Conservation (phyloP, 2,329 filamentous ascomycete genomes). For the Penicillium expansum region DNA sequence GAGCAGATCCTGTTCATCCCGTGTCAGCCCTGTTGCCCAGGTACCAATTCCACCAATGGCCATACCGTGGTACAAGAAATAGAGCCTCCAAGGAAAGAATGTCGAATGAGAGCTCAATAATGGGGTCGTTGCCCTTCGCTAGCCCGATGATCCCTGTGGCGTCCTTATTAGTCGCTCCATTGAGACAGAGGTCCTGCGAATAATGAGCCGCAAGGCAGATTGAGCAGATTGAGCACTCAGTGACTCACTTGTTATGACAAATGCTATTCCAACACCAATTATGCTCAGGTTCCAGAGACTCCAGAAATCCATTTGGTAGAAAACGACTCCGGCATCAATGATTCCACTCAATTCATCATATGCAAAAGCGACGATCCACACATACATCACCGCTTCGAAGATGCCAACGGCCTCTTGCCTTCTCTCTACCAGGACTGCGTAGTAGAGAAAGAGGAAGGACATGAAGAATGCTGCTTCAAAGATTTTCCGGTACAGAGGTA, state of each 20-base stretch:
- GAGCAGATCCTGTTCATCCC: constrained; percentile 66
- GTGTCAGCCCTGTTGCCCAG: constrained; percentile 18
- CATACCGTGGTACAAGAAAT: constrained; percentile 73
- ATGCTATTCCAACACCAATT: constrained; percentile 68
- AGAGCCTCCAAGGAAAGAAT: constrained; percentile 85
- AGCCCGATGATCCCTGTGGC: constrained; percentile 64
- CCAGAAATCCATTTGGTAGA: constrained; percentile 83
- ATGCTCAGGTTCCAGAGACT: constrained; percentile 71
- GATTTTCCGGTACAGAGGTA: constrained; percentile 79
- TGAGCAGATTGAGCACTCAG: constrained; percentile 14
- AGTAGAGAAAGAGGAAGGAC: constrained; percentile 75
- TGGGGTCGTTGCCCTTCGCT: constrained; percentile 55
- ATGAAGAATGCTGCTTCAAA: constrained; percentile 82
- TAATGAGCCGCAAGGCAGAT: constrained; percentile 24
- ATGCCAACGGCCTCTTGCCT: constrained; percentile 64
- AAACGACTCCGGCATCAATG: constrained; percentile 79
- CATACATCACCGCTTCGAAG: constrained; percentile 70
- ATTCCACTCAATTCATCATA: constrained; percentile 86
- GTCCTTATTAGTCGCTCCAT: constrained; percentile 6
- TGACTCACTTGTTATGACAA: constrained; percentile 67
- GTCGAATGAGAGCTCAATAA: constrained; percentile 81
- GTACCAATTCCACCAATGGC: constrained; percentile 1
- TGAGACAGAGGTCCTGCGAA: not conserved
- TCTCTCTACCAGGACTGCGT: constrained; percentile 75
- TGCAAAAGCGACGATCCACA: constrained; percentile 84